phyloP scores from a whole-genome alignment of 495 filamentous ascomycete genomes.

The Xylaria nigripes region DNA sequence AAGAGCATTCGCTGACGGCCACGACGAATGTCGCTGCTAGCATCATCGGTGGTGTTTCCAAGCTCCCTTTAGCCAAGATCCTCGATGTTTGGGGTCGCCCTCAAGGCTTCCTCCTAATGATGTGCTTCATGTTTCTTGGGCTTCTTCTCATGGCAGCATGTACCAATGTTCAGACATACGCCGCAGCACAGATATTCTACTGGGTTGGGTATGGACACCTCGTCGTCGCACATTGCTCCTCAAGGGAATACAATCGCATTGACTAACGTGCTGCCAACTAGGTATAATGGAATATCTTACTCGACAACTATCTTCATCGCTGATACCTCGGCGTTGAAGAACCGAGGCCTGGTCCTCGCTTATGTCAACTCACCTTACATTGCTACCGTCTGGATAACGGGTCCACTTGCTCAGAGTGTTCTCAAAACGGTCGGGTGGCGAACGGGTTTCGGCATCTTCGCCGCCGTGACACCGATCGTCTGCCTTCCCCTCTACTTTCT shows the following conservation, averaged over 20 bases:
- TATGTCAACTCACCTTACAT: constrained; percentile 60
- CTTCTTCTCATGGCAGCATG: constrained; percentile 47
- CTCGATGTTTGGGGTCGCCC: constrained; percentile 57
- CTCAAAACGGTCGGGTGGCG: constrained; percentile 44
- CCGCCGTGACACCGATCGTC: constrained; percentile 49
- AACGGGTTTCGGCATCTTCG: constrained; percentile 57
- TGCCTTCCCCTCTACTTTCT: constrained; percentile 46
- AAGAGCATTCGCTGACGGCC: constrained; percentile 39
- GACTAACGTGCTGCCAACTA: constrained; percentile 19
- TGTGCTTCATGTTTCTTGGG: constrained; percentile 35
- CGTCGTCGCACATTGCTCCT: not conserved
- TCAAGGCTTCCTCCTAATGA: constrained; percentile 35
- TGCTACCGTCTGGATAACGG: constrained; percentile 48
- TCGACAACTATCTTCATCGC: constrained; percentile 55
- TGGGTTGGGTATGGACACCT: constrained; percentile 32
- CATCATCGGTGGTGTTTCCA: constrained; percentile 54
- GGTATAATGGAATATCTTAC: constrained; percentile 51
- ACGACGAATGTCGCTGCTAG: constrained; percentile 41
- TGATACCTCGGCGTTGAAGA: constrained; percentile 55
- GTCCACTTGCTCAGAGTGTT: constrained; percentile 39
- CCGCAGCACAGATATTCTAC: constrained; percentile 48
- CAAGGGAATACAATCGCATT: not conserved
- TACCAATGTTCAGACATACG: constrained; percentile 41
- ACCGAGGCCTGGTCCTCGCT: constrained; percentile 55
- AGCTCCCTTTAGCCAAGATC: constrained; percentile 55